Conservation (phyloP, 2,329 filamentous ascomycete species). For the Beauveria asiatica region DNA sequence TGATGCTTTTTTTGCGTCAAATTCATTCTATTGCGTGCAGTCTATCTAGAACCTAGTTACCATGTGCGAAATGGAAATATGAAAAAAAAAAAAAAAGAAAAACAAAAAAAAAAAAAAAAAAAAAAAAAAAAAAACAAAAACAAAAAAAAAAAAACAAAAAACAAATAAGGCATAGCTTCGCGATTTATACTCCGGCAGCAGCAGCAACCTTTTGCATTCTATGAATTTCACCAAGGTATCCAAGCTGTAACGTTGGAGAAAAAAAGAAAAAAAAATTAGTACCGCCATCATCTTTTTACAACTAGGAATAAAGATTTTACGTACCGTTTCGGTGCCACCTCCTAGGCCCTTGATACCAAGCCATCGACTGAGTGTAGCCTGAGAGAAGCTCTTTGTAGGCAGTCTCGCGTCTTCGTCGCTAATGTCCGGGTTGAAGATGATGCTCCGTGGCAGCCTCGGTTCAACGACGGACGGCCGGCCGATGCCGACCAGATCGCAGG, state of each 20-base stretch:
- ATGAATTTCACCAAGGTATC: not conserved
- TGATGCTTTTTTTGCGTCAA: not conserved
- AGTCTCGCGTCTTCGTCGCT: conserved; percentile 26
- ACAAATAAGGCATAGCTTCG: no score
- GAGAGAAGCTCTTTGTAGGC: conserved; percentile 19
- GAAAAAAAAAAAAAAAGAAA: not conserved
- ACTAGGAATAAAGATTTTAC: not conserved
- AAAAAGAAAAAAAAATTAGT: not conserved
- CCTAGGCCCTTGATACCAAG: conserved; percentile 13
- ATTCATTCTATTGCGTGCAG: not conserved
- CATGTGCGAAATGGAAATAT: not conserved
- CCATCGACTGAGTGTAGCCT: conserved; percentile 17
- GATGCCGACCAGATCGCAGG: conserved; percentile 34
- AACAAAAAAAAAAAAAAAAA: not conserved
- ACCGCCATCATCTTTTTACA: no score
- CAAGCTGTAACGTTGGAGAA: not conserved
- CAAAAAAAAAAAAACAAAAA: not conserved
- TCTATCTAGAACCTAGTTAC: not conserved
- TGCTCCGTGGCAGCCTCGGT: conserved; percentile 26
- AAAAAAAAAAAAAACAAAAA: not conserved
- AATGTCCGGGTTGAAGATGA: conserved; percentile 27
- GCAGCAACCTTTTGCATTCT: not conserved
- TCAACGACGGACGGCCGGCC: conserved; percentile 31
- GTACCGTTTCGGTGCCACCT: conserved; percentile 7
- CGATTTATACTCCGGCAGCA: not conserved